These are phyloP conservation scores for Coemansia sp. DNA, from an alignment of 192 early-diverging fungal genomes.

Conservation along the genomic window DNA sequence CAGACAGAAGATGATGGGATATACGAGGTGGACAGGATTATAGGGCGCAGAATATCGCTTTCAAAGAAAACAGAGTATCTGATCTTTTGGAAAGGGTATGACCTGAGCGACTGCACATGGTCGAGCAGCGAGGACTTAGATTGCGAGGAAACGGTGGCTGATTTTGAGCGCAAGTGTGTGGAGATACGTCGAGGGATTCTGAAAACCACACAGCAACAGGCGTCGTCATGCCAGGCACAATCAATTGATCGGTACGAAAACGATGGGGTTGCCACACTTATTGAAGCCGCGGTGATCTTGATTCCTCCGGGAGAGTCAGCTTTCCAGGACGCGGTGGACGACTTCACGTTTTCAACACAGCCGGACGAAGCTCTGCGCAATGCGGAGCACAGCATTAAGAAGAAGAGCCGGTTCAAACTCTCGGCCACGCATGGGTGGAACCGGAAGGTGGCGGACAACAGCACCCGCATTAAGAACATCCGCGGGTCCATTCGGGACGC, in stretches of 20 bases:
- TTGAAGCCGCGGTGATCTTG: constrained; percentile 24
- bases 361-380: background rate
- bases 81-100: constrained; percentile 28
- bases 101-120: constrained; percentile 25
- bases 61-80: constrained; percentile 30
- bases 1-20: constrained; percentile 5
- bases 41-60: constrained; percentile 34
- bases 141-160: constrained; percentile 9
- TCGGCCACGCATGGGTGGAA: constrained; percentile 39
- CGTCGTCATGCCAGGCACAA: background rate
- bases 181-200: constrained; percentile 15
- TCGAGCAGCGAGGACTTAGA: constrained; percentile 5
- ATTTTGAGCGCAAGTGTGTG: constrained; percentile 36
- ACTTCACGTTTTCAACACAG: constrained; percentile 23
- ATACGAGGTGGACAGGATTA: constrained; percentile 43
- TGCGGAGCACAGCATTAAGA: background rate
- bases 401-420: background rate
- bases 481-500: constrained; percentile 15
- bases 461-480: constrained; percentile 7
- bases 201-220: background rate
- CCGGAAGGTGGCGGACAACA: background rate
- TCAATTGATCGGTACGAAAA: constrained; percentile 27
- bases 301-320: constrained; percentile 10
- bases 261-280: constrained; percentile 37
- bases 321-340: constrained; percentile 17